Evolutionary conservation across 176 grass and related monocot genomes (phyloP), one percentile per base, ranked within the genome.

Genomic region (Carex littledalei): DNA sequence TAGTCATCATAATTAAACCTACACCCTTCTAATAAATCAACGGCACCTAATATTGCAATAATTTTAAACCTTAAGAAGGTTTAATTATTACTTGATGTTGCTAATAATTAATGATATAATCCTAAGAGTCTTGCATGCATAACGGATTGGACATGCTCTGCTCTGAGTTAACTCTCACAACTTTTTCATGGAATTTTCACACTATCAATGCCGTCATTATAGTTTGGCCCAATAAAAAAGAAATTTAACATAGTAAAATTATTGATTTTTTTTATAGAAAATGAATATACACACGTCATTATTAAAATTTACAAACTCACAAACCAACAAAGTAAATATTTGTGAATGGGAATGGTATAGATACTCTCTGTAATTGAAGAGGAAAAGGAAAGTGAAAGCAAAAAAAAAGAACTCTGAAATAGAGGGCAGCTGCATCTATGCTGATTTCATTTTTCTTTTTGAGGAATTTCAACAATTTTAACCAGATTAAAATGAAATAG

Each of bases 181-280:
- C 67, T 87, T 87, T 87, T 35, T 83, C 86, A 87, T 87, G 86
- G 64, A 87, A 87, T 87, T 87, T 87, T 83, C 86, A 87, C 86
- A 35, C 68, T 66, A 87, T 76, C 67, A 74, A 75, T 83, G 86
- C 86, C 39, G 86, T 63, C 66, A 87, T 58, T 67, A 52, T 83
- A 52, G 43, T 83, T 83, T 83, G 22, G 74, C 12, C 17, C 50
- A 78, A 31, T 31, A 78, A 55, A 78, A 78, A 56, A 31, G 2
- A 29, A 26, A 76, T 50, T 2, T 50, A 53, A 67, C 63, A 67
- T 34, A 15, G 32, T 78, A 54, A 9, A 22, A 75, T 0, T 52
- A 75, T 53, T 77, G 68, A 54, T 77, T 54, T 54, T 54, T 49
- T 22, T 56, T 29, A 3, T 12, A 17, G 14, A 54, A 54, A 78